Base-by-base conservation (phyloP, 2,329 filamentous ascomycete species). In the Chaetomium globosum region DNA sequence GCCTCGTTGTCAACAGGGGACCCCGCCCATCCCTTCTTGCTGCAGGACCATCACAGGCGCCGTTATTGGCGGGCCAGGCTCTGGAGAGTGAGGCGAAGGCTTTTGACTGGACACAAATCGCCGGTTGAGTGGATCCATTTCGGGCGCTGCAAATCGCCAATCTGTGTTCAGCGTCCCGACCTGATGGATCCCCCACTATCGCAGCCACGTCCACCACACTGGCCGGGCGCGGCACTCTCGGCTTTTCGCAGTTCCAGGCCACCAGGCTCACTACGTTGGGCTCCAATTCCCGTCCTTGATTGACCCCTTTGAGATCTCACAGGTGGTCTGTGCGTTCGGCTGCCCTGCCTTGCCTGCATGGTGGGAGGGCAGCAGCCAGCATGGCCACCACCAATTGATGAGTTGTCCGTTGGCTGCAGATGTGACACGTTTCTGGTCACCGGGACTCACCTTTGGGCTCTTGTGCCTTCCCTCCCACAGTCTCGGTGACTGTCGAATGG, bases 1-100 rank as follows among this genome's bases (percentile, higher is more conserved):
- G 68, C 67, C 66, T 66, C 64, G 70, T 59, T 68, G 67, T 66
- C 69, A 61, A 68, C 16, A 60, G 67, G 39, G 39, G 36, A 61
- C 65, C 65, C 60, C 56, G 54, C 61, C 59, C 65, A 69, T 67
- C 60, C 63, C 52, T 61, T 53, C 19, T 33, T 53, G 30, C 60
- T 68, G 69, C 67, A 66, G 65, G 67, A 36, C 63, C 58, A 21
- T 69, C 67, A 70, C 67, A 63, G 55, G 19, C 5, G n/a, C 30
- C 33, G 7, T 65, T 64, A 71, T 72, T 72, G 71, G 71, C 43
- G 33, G 51, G 30, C n/a, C 21, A 13, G 48, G 26, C 23, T 4
- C 39, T 16, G n/a, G 66, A 72, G 70, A 72, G 70, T 71, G 70
- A 72, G 71, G 71, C 70, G 68, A 61, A 10, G 33, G 26, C 21